Evolutionary conservation across 1,139 yeast species (phyloP).

Genomic region (Taphrina sp.): DNA sequence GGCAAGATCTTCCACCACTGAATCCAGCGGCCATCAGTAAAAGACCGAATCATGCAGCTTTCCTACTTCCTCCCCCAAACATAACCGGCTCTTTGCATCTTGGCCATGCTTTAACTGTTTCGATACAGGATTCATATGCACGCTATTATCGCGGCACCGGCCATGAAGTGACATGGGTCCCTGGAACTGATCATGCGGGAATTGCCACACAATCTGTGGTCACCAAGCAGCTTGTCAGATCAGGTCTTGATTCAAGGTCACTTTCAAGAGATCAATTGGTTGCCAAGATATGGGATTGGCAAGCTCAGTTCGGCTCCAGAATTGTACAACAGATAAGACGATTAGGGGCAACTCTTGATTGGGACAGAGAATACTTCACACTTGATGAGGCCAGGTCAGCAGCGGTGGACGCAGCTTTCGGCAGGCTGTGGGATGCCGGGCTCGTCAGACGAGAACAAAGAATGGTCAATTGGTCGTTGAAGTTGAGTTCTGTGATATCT

Average conservation of each 20-base stretch:
- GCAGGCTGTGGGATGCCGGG: constrained; percentile 32
- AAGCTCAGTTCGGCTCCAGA: constrained; percentile 10
- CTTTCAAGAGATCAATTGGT: not conserved
- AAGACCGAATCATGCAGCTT: not conserved
- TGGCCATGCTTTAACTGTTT: constrained; percentile 35
- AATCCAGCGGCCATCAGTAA: not conserved
- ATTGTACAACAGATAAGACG: constrained; percentile 25
- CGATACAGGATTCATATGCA: constrained; percentile 34
- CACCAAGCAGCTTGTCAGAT: constrained; percentile 23
- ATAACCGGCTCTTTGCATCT: constrained; percentile 35
- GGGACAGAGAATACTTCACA: constrained; percentile 33
- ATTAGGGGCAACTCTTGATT: constrained; percentile 35
- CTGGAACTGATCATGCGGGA: constrained; percentile 37
- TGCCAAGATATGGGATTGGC: constrained; percentile 23
- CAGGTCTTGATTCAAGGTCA: constrained; percentile 14
- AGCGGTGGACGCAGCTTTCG: constrained; percentile 33
- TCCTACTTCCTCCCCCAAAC: constrained; percentile 36
- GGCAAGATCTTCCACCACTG: constrained; percentile 5
- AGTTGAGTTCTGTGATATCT: constrained; percentile 33
- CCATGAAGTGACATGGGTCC: constrained; percentile 30
- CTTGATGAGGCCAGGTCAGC: constrained; percentile 29
- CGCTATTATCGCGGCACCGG: constrained; percentile 31
- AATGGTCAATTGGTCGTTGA: constrained; percentile 36
- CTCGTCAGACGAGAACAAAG: constrained; percentile 31
- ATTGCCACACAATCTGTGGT: constrained; percentile 36